Evolutionary conservation across 83 land plant species (phyloP).

Genomic region (Diphasiastrum complanatum): DNA sequence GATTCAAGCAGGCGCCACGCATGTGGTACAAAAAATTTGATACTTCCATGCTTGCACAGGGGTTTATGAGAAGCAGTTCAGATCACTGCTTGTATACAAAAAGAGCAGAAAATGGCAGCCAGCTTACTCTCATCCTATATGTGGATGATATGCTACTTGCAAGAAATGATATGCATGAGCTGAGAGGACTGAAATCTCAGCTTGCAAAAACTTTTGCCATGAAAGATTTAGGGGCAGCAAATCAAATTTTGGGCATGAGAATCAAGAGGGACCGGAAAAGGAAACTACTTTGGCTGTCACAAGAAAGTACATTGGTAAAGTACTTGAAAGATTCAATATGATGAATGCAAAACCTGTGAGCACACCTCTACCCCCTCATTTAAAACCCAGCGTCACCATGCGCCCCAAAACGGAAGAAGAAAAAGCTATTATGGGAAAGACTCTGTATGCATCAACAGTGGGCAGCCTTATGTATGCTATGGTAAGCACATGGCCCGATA

Average conservation of each 20-base stretch:
- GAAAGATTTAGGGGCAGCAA: constrained; percentile 20
- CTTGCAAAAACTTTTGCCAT: constrained; percentile 1
- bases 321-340: constrained; percentile 18
- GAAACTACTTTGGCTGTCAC: not conserved
- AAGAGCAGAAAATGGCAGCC: not conserved
- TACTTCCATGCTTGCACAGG: constrained; percentile 5
- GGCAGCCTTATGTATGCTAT: constrained; percentile 31
- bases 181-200: constrained; percentile 8
- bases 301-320: constrained; percentile 15
- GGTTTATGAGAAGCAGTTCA: not conserved
- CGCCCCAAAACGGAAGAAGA: constrained; percentile 1
- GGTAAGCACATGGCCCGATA: constrained; percentile 12
- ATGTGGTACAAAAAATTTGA: too few species aligned
- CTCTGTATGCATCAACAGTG: constrained; percentile 15
- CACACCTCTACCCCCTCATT: not conserved
- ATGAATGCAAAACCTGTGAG: constrained; percentile 11
- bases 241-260: constrained; percentile 22
- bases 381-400: not conserved
- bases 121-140: constrained; percentile 19
- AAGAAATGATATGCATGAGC: not conserved
- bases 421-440: constrained; percentile 2
- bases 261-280: constrained; percentile 9
- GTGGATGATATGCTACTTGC: constrained; percentile 25
- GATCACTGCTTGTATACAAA: constrained; percentile 26
- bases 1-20: too few species aligned